Conservation (phyloP, 345 rosid species). For the Camelina hispida region DNA sequence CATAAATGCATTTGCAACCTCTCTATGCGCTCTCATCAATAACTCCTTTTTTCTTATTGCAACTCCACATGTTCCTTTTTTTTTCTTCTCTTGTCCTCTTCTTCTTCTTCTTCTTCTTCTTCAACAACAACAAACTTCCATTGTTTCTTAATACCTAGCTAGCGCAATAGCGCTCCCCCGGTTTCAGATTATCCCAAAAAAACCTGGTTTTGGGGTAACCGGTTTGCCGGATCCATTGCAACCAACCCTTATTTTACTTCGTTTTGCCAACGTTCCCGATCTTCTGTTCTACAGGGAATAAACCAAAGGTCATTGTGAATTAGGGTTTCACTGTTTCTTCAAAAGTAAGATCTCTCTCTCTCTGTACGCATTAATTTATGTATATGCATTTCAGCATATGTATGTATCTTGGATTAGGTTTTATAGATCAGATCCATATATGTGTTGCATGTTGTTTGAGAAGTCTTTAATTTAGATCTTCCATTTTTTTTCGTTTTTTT, state of each 20-base stretch:
- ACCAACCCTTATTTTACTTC: neutral
- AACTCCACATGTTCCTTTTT: conserved; percentile 42
- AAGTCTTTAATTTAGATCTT: conserved; percentile 37
- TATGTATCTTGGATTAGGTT: conserved; percentile 5
- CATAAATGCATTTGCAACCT: conserved; percentile 82
- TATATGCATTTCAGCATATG: conserved; percentile 20
- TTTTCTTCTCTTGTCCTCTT: conserved; percentile 34
- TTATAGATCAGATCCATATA: conserved; percentile 28
- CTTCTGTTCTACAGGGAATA: conserved; percentile 23
- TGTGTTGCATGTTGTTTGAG: conserved; percentile 33
- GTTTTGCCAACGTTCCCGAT: neutral
- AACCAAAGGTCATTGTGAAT: conserved; percentile 24
- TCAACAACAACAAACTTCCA: conserved; percentile 27
- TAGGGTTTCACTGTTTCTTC: conserved; percentile 42
- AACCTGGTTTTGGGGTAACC: neutral
- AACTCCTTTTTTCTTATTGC: conserved; percentile 57
- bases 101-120: conserved; percentile 21
- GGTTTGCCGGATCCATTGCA: conserved; percentile 16
- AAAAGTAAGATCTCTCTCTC: conserved; percentile 38
- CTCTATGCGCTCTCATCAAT: conserved; percentile 75
- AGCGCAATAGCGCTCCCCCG: neutral
- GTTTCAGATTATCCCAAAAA: conserved; percentile 13
- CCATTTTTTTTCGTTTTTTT: neutral
- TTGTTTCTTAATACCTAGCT: conserved; percentile 25
- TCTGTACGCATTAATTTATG: neutral